Percentiles rank a stretch among this genome's conserved stretches.
Evolutionary conservation across 148 eudicot species (phyloP).

Genomic region (Tetragonia tetragonoides): DNA sequence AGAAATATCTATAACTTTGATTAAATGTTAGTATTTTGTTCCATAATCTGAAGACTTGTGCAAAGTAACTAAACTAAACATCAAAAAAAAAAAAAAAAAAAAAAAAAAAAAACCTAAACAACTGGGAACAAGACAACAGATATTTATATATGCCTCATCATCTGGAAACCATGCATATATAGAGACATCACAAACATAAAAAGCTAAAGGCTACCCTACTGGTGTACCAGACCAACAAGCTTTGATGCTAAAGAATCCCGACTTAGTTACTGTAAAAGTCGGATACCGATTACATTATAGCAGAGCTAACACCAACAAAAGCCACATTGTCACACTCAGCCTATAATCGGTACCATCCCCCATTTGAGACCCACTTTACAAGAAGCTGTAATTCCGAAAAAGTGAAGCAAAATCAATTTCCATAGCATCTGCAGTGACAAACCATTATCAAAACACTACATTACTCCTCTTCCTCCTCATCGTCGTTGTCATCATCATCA

Average conservation of each 20-base stretch:
- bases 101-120: too few relatives aligned
- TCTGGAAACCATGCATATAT: constrained; percentile 16
- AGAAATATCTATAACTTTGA: too few relatives aligned
- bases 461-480: constrained; percentile 41
- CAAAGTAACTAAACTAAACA: neutral
- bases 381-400: constrained; percentile 11
- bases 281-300: neutral
- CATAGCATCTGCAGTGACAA: constrained; percentile 1
- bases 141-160: neutral
- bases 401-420: constrained; percentile 3
- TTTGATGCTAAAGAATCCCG: neutral
- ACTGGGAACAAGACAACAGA: neutral
- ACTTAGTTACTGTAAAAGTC: constrained; percentile 4
- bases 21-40: too few relatives aligned
- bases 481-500: constrained; percentile 46
- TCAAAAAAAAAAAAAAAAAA: too few relatives aligned
- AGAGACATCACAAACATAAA: neutral
- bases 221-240: neutral
- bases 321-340: constrained; percentile 17
- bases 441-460: neutral
- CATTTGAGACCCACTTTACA: constrained; percentile 28
- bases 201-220: neutral
- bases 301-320: constrained; percentile 14
- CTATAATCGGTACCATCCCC: constrained; percentile 18
- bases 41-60: too few relatives aligned